Base-by-base conservation (phyloP, 352 stramenopile genomes). In the Pythium guiyangense region DNA sequence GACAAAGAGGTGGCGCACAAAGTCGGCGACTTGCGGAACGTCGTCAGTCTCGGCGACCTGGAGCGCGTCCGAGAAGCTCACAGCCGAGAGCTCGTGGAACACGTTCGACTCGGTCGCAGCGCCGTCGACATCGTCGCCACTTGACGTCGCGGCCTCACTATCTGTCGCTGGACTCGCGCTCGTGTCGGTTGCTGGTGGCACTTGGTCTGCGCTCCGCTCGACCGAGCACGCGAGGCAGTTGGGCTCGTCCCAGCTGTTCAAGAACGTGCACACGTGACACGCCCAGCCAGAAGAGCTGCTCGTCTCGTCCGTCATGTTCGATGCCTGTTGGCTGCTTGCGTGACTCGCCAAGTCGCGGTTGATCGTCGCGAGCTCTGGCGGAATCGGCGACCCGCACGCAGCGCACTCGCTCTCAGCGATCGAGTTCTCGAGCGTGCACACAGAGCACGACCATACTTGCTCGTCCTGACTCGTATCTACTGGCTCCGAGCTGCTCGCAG, bases 391-490 rank as follows among this genome's bases (percentile, higher is more conserved):
- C 1, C 79, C 75, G 22, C 79, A 90, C 4, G 79, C 79, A n/a
- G 70, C 79, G 43, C 79, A 90, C 52, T 86, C 77, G 25, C 66
- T 57, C 43, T 90, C 79, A 6, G 56, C 54, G 34, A 85, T 57
- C 20, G 67, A 59, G 44, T 92, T 92, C 59, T 92, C 82, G 8
- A 89, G 64, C 9, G 82, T 92, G 50, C 82, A 92, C 11, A 88
- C 70, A 25, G 52, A 64, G 46, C 82, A 92, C 0, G 69, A 63
- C 82, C 82, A 92, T 40, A 85, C 67, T 8, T 69, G 59, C 35
- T 71, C 72, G 27, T 63, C 62, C 45, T 59, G 58, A n/a, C 31
- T 18, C 22, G 46, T 31, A 31, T 48, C 52, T 37, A n/a, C 39
- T 39, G 22, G 22, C 15, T 8, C 40, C 29, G 0, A 9, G 12